Base-by-base conservation (phyloP, 495 filamentous ascomycete genomes). In the Tuber aestivum region DNA sequence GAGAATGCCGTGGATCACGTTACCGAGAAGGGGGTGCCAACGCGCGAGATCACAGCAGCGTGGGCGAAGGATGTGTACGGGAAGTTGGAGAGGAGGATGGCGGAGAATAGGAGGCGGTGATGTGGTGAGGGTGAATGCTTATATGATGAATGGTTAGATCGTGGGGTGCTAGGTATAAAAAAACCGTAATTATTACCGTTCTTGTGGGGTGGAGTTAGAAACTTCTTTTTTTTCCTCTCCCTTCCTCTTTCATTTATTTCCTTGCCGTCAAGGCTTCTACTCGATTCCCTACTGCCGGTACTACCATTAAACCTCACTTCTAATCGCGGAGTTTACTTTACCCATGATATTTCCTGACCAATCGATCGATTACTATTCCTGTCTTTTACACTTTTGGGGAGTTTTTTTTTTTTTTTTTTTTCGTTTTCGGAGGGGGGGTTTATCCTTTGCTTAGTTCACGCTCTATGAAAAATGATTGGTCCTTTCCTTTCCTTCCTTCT, bases 1-100 rank as follows among this genome's bases (percentile, higher is more conserved):
- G 84, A 86, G 70, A 91, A 89, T 72, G 89, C 92, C n/a, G 87
- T 91, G 41, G 87, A 90, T 72, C 86, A 92, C 81, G 91, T 91
- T 78, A 84, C 86, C 68, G 87, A 85, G 37, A 88, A 76, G 44
- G 81, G 87, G n/a, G 81, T 89, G 32, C 90, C 91, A 9, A 88
- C 83, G 65, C 89, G 90, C 73, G 87, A 86, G 75, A 89, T 91
- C 80, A 81, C 91, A 40, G 84, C 84, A 45, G 85, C 84, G 72
- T 93, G 91, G 89, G 89, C 91, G 42, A 80, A 48, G 48, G 80
- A 82, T 75, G 80, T 83, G 20, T 83, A 76, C 74, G 69, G 41
- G 20, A 83, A 83, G n/a, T 69, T 83, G 23, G 81, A 78, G 41
- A 75, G 65, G 37, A 74, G 79, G 70, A 82, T 82, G 80, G 14